phyloP scores from a whole-genome alignment of 768 basidiomycete genomes.

The Porphyrellus cyaneotinctus region DNA sequence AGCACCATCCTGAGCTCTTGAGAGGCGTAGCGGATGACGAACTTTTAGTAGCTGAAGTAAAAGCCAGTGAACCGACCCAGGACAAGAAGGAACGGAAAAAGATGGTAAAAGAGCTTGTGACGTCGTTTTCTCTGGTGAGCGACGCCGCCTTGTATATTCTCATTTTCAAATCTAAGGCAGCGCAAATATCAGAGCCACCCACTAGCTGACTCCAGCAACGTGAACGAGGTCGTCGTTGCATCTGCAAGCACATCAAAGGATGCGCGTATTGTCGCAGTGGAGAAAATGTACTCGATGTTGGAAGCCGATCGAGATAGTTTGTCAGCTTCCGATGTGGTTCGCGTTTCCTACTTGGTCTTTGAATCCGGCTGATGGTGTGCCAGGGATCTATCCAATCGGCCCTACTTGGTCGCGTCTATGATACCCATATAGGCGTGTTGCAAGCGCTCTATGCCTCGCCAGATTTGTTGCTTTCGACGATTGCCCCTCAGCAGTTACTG shows the following conservation, averaged over 20 bases:
- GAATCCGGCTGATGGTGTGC: conserved; percentile 2
- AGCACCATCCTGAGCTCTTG: conserved; percentile 56
- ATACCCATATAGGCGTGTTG: conserved; percentile 57
- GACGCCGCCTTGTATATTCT: background rate
- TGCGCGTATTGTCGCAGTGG: conserved; percentile 57
- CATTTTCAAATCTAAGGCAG: background rate
- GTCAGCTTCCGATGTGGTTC: conserved; percentile 36
- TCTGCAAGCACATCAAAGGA: conserved; percentile 60
- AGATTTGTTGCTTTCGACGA: conserved; percentile 39
- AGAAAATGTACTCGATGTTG: conserved; percentile 45
- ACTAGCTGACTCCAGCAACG: conserved; percentile 26
- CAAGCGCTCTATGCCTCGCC: conserved; percentile 62
- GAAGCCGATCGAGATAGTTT: conserved; percentile 17
- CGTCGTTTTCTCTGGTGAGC: conserved; percentile 57
- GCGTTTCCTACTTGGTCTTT: background rate
- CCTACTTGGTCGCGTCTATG: conserved; percentile 65
- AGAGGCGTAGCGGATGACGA: conserved; percentile 38
- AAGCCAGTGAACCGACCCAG: conserved; percentile 16
- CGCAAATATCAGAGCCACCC: conserved; percentile 19
- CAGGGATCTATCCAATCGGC: conserved; percentile 60
- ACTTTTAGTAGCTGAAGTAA: conserved; percentile 21
- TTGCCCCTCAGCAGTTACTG: conserved; percentile 20
- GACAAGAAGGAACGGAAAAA: conserved; percentile 35
- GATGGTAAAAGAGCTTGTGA: conserved; percentile 48
- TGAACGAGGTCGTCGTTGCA: conserved; percentile 46